A percentile compares a stretch with the other conserved stretches of the same genome.
phyloP scores from a whole-genome alignment of 2,329 filamentous ascomycete genomes.

The Ophiocordyceps unilateralis region DNA sequence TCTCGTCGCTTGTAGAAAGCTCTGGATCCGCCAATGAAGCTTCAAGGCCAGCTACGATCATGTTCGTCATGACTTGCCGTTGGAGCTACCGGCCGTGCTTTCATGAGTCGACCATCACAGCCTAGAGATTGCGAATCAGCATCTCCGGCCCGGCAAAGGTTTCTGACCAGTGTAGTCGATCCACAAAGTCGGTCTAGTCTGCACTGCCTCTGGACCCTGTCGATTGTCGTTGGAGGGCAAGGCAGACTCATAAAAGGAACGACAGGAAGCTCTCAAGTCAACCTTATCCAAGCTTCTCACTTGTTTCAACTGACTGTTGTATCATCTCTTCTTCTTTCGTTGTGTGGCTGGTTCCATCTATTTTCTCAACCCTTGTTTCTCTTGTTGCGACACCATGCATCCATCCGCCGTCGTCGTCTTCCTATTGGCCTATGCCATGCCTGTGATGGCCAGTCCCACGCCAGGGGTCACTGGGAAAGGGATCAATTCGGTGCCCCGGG shows the following conservation, averaged over 20 bases:
- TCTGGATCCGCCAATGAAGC: no score
- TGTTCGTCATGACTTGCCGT: no score
- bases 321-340: no score
- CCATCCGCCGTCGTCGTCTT: neutral
- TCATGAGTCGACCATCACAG: no score
- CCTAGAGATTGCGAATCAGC: no score
- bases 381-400: neutral
- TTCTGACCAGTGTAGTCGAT: neutral
- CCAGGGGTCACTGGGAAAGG: no score
- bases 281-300: neutral
- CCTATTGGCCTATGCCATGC: neutral
- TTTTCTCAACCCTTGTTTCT: no score
- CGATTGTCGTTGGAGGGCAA: neutral
- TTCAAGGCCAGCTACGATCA: no score
- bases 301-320: neutral
- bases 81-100: no score
- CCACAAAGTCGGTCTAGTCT: neutral
- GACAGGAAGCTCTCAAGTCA: neutral
- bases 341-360: no score
- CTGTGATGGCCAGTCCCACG: neutral
- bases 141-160: neutral
- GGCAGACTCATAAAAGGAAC: neutral
- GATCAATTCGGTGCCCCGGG: no score
- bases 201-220: neutral
- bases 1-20: no score